Evolutionary conservation across 2,329 filamentous ascomycete genomes (phyloP), one percentile per base, ranked within the genome.

Genomic region (Zelopaecilomyces penicillatus): DNA sequence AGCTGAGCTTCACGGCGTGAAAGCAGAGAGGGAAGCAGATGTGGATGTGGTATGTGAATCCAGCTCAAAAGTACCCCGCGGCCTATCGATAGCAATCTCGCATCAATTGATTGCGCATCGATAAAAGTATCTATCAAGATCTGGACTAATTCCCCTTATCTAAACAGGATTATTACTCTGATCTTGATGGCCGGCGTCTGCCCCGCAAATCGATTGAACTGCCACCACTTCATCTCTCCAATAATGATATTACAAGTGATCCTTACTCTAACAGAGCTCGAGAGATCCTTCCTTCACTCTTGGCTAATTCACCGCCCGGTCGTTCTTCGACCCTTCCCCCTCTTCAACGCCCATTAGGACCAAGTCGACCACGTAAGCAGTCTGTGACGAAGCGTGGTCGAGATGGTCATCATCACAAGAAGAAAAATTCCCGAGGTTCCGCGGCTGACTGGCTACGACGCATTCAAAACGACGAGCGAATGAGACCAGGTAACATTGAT

Each of bases 291-390:
- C 87, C 89, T 2, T 95, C 88, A 1, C 87, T 93, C 46, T 69
- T 95, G 33, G 77, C 79, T 42, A 83, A 83, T 48, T 95, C 90
- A 7, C 90, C 89, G 1, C 85, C 88, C 5, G 87, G 85, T 44
- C 85, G 90, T 50, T 94, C 89, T 10, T 90, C 89, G 1, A 95
- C 89, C 1, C 74, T 95, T 27, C 89, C 90, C 29, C 88, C 90
- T 4, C 76, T 91, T 41, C 86, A 93, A 54, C 77, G 87, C 47
- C 76, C 81, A 36, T 70, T 87, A 34, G 86, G 85, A 35, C 75
- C 80, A 26, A 81, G 75, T 44, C 76, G 89, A 45, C 83, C 87
- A 36, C 80, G 89, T 52, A 96, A 95, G 66, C 85, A 86, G 50
- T 96, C 90, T 2, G 79, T 95, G 48, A 84, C 85, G 6, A 89